phyloP scores from a whole-genome alignment of 805 yeast species.

The Kodamaea fukazawae region DNA sequence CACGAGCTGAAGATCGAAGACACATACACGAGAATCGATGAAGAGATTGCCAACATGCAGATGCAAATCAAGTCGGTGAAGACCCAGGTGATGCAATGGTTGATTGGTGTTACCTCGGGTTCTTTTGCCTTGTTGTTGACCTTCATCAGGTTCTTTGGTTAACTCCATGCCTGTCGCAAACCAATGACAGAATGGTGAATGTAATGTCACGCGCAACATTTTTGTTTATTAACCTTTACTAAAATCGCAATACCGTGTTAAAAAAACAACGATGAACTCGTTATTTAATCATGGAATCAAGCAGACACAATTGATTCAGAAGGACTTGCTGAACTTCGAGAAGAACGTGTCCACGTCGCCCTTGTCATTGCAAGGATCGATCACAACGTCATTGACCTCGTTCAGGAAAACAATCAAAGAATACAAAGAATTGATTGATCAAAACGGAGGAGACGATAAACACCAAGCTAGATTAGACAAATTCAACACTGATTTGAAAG shows the following conservation, averaged over 20 bases:
- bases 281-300: slow-evolving; percentile 86
- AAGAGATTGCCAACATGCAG: slow-evolving; percentile 91
- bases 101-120: slow-evolving; percentile 98
- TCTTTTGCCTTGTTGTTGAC: slow-evolving; percentile 92
- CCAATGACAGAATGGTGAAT: not conserved
- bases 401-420: slow-evolving; percentile 74
- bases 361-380: slow-evolving; percentile 70
- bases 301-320: slow-evolving; percentile 70
- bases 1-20: slow-evolving; percentile 94
- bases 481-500: slow-evolving; percentile 49
- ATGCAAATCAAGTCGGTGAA: slow-evolving; percentile 94
- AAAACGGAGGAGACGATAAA: slow-evolving; percentile 54
- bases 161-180: slow-evolving; percentile 3
- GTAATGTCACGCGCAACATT: not conserved
- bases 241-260: no score
- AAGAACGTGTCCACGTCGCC: slow-evolving; percentile 66
- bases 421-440: slow-evolving; percentile 55
- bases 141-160: slow-evolving; percentile 78
- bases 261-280: slow-evolving; percentile 53
- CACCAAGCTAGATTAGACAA: slow-evolving; percentile 52
- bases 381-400: slow-evolving; percentile 76
- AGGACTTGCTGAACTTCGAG: slow-evolving; percentile 68
- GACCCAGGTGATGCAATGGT: slow-evolving; percentile 97
- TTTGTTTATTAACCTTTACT: no score
- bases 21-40: slow-evolving; percentile 91